Conservation (phyloP, 2,329 filamentous ascomycete genomes). For the Conoideocrella luteorostrata region DNA sequence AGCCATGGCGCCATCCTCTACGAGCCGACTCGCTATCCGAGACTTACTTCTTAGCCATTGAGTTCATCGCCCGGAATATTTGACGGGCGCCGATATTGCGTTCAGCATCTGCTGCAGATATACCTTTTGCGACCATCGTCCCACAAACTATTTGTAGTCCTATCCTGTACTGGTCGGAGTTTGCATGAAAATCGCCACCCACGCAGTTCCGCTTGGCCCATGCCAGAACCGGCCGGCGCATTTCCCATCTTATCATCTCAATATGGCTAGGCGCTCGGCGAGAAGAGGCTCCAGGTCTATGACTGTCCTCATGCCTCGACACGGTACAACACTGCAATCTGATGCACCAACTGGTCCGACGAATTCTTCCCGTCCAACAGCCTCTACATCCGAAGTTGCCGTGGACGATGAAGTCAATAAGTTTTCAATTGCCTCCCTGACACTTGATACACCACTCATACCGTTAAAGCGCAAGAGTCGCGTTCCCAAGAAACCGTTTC, state of each 20-base stretch:
- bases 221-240: background rate
- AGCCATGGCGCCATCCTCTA: conserved; percentile 53
- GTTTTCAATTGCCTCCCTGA: conserved; percentile 36
- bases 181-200: conserved; percentile 5
- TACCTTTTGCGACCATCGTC: no score
- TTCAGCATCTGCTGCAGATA: no score
- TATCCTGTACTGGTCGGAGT: background rate
- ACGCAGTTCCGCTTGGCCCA: background rate
- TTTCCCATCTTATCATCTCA: conserved; percentile 12
- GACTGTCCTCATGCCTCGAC: conserved; percentile 25
- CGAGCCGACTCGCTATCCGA: conserved; percentile 28
- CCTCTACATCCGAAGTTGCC: conserved; percentile 31
- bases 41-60: background rate
- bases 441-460: conserved; percentile 31
- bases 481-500: conserved; percentile 43
- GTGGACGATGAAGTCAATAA: conserved; percentile 34
- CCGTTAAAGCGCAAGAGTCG: conserved; percentile 25
- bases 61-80: background rate
- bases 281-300: conserved; percentile 10
- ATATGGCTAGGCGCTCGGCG: conserved; percentile 18
- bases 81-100: background rate
- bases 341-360: no score
- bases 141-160: background rate
- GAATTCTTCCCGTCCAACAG: conserved; percentile 30
- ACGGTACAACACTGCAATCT: conserved; percentile 19